These are phyloP conservation scores for Isabelozyma pseudorhagii DNA, from an alignment of 805 yeast species.

Conservation along the genomic window DNA sequence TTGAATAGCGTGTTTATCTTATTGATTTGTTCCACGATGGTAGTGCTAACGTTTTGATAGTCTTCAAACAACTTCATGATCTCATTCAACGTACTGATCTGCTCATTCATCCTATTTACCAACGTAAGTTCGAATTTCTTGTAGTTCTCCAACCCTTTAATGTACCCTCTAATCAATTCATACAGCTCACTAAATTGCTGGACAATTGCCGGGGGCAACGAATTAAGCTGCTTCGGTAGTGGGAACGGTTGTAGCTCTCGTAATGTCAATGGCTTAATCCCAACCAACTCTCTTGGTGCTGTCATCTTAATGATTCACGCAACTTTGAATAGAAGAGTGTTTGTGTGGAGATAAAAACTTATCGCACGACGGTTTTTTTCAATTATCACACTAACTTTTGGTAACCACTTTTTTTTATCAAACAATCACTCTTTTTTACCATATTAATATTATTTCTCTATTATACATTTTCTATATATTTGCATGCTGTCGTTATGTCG, in stretches of 20 bases:
- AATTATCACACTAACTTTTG: too few relatives aligned
- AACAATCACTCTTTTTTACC: too few relatives aligned
- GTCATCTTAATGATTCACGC: background rate
- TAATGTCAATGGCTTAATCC: conserved; percentile 4
- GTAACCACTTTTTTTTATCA: too few relatives aligned
- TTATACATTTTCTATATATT: too few relatives aligned
- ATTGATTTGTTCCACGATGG: conserved; percentile 21
- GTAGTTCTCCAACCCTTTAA: conserved; percentile 21
- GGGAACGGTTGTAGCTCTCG: conserved; percentile 14
- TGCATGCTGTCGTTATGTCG: background rate
- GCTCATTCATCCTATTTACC: conserved; percentile 10
- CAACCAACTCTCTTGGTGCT: background rate
- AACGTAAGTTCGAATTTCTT: conserved; percentile 9
- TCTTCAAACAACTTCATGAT: conserved; percentile 15
- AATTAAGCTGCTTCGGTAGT: conserved; percentile 24
- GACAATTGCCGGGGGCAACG: conserved; percentile 24
- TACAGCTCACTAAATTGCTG: conserved; percentile 25
- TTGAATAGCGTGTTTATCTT: conserved; percentile 22
- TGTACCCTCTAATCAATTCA: conserved; percentile 28
- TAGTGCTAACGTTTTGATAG: conserved; percentile 15
- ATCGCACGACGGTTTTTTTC: too few relatives aligned
- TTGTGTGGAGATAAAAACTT: too few relatives aligned
- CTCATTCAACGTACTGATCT: conserved; percentile 15
- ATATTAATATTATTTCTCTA: too few relatives aligned
- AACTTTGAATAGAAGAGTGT: too few relatives aligned